Base-by-base conservation (phyloP, 116 monocot genomes). In the Dioscorea cayenensis region DNA sequence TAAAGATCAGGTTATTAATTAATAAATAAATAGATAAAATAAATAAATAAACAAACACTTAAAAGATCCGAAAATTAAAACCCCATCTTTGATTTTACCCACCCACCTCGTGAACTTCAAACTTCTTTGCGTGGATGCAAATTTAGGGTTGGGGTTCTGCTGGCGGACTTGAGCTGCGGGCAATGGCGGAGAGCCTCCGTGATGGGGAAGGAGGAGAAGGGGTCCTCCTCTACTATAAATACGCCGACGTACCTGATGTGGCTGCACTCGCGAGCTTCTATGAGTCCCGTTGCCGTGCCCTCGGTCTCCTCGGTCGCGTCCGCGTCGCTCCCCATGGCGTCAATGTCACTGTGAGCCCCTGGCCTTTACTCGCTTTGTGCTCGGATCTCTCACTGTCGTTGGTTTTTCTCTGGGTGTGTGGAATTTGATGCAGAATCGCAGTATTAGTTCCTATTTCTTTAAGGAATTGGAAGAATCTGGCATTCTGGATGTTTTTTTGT, bases 211-310 rank as follows among this genome's bases (percentile, higher is more conserved):
- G 48, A 18, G 32, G 60, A 7, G 69, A 80, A 19, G 94, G 90
- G 11, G 79, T 94, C 25, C 87, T 94, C 63, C 88, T 94, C 71
- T 94, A 97, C 77, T 97, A 97, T 73, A 93, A 88, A 71, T 97
- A 93, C 69, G 84, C 77, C 0, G n/a, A 61, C 12, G 64, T 93
- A 23, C 84, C 86, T n/a, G 90, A 97, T 32, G 69, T 88, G 48
- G 25, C 70, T 38, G 72, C 76, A 25, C 83, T 90, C 51, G 82
- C 83, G 48, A 35, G 65, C 60, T 84, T 88, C 79, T 97, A 86
- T 61, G 78, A 86, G 1, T 77, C 88, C 29, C 80, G 86, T 50
- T 93, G 93, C 76, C 61, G 66, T 51, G 86, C 88, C n/a, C 93
- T 97, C 51, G 80, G 67, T 52, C 86, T 97, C 59, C 84, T 90